Evolutionary conservation across 345 rosid genomes (phyloP).

Genomic region (Gynandropsis gynandra): DNA sequence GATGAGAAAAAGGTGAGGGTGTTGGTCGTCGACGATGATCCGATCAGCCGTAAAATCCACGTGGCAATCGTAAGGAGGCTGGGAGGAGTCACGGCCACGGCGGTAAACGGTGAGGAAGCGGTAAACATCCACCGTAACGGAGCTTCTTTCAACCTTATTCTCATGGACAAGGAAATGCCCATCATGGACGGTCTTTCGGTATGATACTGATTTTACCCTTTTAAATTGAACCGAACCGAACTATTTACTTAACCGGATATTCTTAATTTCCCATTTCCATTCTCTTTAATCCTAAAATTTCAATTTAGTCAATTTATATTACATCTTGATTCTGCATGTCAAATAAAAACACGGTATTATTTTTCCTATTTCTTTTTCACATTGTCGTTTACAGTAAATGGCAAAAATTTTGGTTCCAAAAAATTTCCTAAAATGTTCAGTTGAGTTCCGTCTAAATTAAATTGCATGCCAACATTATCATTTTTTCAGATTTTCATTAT

Average conservation of each 20-base stretch:
- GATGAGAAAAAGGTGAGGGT: constrained; percentile 21
- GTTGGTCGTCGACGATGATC: constrained; percentile 30
- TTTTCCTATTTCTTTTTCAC: not conserved
- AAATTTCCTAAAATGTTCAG: not conserved
- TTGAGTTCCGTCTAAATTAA: not conserved
- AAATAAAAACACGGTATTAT: no score
- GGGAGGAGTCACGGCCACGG: constrained; percentile 19
- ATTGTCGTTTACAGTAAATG: not conserved
- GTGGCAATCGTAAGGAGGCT: constrained; percentile 12
- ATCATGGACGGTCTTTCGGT: constrained; percentile 26
- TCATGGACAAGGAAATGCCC: constrained; percentile 35
- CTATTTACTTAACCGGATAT: not conserved
- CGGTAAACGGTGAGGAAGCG: constrained; percentile 25
- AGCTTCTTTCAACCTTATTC: constrained; percentile 24
- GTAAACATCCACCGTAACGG: constrained; percentile 21
- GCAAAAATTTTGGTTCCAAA: not conserved
- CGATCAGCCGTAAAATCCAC: constrained; percentile 16
- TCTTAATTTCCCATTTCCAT: no score
- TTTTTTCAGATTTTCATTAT: not conserved
- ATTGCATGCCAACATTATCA: not conserved
- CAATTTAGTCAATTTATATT: no score
- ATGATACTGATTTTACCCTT: not conserved
- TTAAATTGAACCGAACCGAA: not conserved
- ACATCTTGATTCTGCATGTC: no score
- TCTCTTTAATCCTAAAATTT: no score